These are phyloP conservation scores for Cucumis hystrix DNA, from an alignment of 306 rosid genomes.

Conservation along the genomic window DNA sequence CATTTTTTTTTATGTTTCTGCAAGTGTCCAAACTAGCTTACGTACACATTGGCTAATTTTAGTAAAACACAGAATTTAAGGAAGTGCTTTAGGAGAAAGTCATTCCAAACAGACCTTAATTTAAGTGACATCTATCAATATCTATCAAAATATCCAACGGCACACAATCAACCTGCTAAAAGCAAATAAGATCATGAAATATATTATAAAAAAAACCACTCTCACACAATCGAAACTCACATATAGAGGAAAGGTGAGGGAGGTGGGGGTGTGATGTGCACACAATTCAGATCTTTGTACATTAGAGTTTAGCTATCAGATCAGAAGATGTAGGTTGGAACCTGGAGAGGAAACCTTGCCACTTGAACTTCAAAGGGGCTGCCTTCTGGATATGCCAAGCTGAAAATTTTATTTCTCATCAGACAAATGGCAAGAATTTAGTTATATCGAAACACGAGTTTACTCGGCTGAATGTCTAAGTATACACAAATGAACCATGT, in stretches of 20 bases:
- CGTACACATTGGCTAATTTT: too few relatives aligned
- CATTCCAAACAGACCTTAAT: too few relatives aligned
- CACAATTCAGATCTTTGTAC: neutral
- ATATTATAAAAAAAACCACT: neutral
- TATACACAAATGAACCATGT: neutral
- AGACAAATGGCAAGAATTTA: conserved; percentile 7
- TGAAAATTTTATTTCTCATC: conserved; percentile 11
- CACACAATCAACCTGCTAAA: neutral
- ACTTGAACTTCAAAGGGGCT: conserved; percentile 50
- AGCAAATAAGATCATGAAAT: neutral
- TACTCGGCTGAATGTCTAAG: neutral
- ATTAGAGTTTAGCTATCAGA: neutral
- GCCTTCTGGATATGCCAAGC: conserved; percentile 37
- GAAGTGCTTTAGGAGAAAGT: too few relatives aligned
- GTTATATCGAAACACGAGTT: conserved; percentile 3
- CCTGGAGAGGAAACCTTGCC: conserved; percentile 53
- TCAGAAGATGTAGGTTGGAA: conserved; percentile 77
- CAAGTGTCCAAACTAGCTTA: too few relatives aligned
- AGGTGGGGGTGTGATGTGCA: neutral
- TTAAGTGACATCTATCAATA: too few relatives aligned
- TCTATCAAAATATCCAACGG: too few relatives aligned
- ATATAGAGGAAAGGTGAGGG: neutral
- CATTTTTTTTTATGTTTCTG: too few relatives aligned
- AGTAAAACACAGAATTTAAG: too few relatives aligned
- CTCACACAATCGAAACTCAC: neutral